Evolutionary conservation across 768 basidiomycete genomes (phyloP).

Genomic region (Gloeophyllum trabeum): DNA sequence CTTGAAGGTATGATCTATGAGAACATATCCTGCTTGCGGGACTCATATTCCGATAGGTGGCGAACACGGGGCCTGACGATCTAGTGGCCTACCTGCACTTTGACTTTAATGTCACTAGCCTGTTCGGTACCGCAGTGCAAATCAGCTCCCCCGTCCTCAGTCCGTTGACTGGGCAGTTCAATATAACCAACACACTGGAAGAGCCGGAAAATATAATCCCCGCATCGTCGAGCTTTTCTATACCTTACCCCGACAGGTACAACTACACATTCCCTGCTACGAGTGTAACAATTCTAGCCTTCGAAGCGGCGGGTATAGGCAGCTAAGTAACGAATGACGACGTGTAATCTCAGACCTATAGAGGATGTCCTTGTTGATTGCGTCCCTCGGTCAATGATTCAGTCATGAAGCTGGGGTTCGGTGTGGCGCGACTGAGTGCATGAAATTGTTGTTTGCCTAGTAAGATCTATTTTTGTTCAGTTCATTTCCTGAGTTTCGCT

Average conservation of each 20-base stretch:
- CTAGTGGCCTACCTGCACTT: conserved; percentile 21
- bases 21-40: neutral
- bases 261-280: conserved; percentile 24
- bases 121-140: conserved; percentile 12
- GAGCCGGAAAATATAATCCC: conserved; percentile 21
- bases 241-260: conserved; percentile 18
- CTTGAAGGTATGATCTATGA: conserved; percentile 17
- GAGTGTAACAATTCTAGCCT: conserved; percentile 19
- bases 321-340: no score
- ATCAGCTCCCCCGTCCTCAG: conserved; percentile 18
- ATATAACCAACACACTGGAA: conserved; percentile 20
- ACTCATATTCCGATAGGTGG: conserved; percentile 19
- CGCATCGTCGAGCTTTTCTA: conserved; percentile 16
- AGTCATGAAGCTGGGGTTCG: no score
- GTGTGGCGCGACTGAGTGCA: no score
- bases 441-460: no score
- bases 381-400: no score
- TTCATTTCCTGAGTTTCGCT: no score
- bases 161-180: conserved; percentile 21
- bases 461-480: no score
- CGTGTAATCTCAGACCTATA: no score
- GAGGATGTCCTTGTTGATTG: no score
- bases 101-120: conserved; percentile 16
- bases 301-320: no score
- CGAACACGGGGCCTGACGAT: conserved; percentile 18